These are phyloP conservation scores for Russula sp. DNA, from an alignment of 768 basidiomycete species.

Conservation along the genomic window DNA sequence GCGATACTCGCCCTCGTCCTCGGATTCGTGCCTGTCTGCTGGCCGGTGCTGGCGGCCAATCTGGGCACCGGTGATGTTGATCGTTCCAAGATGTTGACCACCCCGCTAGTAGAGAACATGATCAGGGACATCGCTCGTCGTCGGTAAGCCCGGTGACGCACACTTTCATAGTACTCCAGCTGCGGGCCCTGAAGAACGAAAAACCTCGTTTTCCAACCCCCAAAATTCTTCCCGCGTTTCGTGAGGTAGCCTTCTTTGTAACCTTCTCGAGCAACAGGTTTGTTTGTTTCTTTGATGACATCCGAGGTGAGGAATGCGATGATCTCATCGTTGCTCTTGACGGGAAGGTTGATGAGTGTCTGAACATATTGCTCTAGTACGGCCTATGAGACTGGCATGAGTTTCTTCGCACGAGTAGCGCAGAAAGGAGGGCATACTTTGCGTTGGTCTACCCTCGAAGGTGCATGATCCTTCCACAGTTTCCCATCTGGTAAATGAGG, in stretches of 20 bases:
- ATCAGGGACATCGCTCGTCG: conserved; percentile 8
- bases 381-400: conserved; percentile 42
- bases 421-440: conserved; percentile 58
- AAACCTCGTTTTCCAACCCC: conserved; percentile 95
- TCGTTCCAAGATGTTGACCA: conserved; percentile 87
- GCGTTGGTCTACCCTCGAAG: conserved; percentile 92
- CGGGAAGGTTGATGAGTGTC: conserved; percentile 72
- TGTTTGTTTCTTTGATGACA: conserved; percentile 70
- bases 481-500: conserved; percentile 83
- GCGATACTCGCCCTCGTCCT: conserved; percentile 91
- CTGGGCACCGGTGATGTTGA: conserved; percentile 85
- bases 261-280: conserved; percentile 73
- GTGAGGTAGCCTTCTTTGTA: conserved; percentile 96
- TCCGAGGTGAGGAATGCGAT: conserved; percentile 92
- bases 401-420: conserved; percentile 13
- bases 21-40: conserved; percentile 48
- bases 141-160: conserved; percentile 47
- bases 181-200: conserved; percentile 90
- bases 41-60: conserved; percentile 91
- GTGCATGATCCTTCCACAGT: conserved; percentile 96
- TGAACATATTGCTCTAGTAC: conserved; percentile 85
- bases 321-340: conserved; percentile 86
- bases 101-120: conserved; percentile 57
- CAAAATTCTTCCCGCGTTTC: conserved; percentile 96
- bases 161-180: conserved; percentile 93